Evolutionary conservation across 2,329 filamentous ascomycete genomes (phyloP).

Genomic region (Stenocarpella maydis): DNA sequence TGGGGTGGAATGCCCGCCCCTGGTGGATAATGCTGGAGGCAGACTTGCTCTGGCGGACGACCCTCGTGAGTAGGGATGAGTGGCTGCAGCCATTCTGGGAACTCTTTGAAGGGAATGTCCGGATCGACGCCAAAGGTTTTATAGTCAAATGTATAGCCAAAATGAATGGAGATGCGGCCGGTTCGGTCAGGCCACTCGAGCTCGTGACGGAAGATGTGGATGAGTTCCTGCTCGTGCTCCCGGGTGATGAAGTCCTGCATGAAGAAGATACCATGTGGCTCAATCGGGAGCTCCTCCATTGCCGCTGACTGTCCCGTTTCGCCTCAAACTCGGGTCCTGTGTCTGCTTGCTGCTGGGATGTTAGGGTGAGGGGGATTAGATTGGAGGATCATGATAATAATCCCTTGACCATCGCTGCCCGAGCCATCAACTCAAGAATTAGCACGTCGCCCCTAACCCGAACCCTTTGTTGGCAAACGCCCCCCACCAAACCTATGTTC

Average conservation of each 20-base stretch:
- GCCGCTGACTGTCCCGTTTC: neutral
- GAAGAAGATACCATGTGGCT: constrained; percentile 52
- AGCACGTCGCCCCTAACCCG: neutral
- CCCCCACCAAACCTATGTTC: neutral
- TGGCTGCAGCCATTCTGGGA: constrained; percentile 59
- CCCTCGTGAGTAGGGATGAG: constrained; percentile 55
- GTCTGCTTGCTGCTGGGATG: neutral
- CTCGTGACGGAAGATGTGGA: constrained; percentile 53
- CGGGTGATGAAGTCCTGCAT: constrained; percentile 56
- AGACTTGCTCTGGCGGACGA: constrained; percentile 63
- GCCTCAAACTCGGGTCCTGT: neutral
- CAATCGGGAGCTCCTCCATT: constrained; percentile 41
- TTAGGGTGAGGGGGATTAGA: neutral
- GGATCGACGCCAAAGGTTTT: constrained; percentile 64
- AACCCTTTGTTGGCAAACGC: constrained; percentile 1
- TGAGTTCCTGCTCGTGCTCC: constrained; percentile 53
- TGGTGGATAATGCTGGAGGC: constrained; percentile 67
- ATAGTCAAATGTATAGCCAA: constrained; percentile 66
- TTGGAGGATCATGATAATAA: neutral
- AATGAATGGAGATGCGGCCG: constrained; percentile 61
- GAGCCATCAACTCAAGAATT: neutral
- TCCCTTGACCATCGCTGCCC: neutral
- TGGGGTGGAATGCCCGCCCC: constrained; percentile 68
- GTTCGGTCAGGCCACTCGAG: constrained; percentile 56
- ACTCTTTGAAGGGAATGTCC: constrained; percentile 56